Conservation (phyloP, 2,329 filamentous ascomycete species). For the Aureobasidium sp. region DNA sequence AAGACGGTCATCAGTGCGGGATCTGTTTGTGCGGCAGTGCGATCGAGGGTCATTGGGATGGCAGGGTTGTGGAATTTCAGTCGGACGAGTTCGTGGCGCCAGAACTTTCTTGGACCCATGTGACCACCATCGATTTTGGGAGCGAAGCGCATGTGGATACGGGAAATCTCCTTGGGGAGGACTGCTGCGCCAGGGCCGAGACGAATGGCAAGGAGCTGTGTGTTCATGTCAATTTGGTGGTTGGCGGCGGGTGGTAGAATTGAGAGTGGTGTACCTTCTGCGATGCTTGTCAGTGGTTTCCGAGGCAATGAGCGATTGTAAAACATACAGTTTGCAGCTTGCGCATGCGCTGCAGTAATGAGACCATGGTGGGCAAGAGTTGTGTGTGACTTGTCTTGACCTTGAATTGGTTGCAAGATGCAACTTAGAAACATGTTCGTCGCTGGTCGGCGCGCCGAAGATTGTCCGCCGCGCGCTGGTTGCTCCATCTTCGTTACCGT, state of each 20-base stretch:
- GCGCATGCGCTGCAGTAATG: conserved; percentile 63
- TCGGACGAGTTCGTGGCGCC: conserved; percentile 71
- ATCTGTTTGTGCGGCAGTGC: conserved; percentile 50
- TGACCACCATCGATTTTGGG: conserved; percentile 57
- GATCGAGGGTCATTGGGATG: conserved; percentile 74
- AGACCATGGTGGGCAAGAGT: conserved; percentile 40
- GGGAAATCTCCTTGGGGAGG: conserved; percentile 67
- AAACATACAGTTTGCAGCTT: conserved; percentile 62
- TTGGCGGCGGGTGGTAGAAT: not conserved
- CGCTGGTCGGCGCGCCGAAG: not conserved
- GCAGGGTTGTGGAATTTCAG: conserved; percentile 93
- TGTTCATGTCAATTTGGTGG: conserved; percentile 21
- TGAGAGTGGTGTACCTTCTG: conserved; percentile 17
- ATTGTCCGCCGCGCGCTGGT: not conserved
- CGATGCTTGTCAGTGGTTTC: conserved; percentile 3
- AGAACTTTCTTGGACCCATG: conserved; percentile 78
- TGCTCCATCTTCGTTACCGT: not conserved
- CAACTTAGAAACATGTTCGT: not conserved
- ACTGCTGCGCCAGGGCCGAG: conserved; percentile 77
- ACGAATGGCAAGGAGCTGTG: conserved; percentile 65
- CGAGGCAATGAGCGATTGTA: accelerated
- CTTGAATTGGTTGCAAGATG: not conserved
- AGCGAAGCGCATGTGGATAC: conserved; percentile 69
- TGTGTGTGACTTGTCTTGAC: not conserved
- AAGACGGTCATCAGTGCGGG: conserved; percentile 60